Evolutionary conservation across 164 flowering plant species (phyloP), one percentile per base, ranked within the genome.

Genomic region (Macadamia tetraphylla): DNA sequence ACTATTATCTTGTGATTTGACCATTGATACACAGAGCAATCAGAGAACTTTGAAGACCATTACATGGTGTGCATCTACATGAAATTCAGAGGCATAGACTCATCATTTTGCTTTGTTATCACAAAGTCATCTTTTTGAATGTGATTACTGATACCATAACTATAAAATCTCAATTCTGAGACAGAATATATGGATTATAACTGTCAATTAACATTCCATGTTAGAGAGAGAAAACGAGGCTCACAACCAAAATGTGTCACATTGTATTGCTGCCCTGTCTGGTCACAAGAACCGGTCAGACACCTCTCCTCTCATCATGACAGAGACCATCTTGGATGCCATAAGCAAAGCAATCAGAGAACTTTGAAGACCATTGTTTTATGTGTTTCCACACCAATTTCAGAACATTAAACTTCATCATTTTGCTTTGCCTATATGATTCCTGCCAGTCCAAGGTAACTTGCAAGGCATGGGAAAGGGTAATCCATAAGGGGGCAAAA

Each of bases 31-130:
- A 46, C 63, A 67, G 11, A 61, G 58, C 62, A 69, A 68, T 73
- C 65, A 69, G 69, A 73, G 65, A 69, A 69, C 72, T 73, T 68
- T 49, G 65, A 73, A 73, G 68, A 64, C 64, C 40, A 60, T 14
- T 29, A 13, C 10, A 12, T 12, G 17, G 53, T 58, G 30, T 56
- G 63, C 9, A 58, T 73, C 75, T 64, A 58, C 61, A 73, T 52
- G 53, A 68, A 42, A 59, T 73, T 64, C 61, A 68, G 65, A 64
- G 48, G 58, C 17, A 29, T 43, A 23, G 57, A 15, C 57, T 67
- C 71, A 68, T 72, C 70, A 66, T 56, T 62, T 72, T 62, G 59
- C 40, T 35, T 35, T 35, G 40, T 5, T 35, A 35, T 35, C 40
- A 35, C 40, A 35, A 35, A 35, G 40, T 35, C 5, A 35, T 35